Evolutionary conservation across 768 basidiomycete species (phyloP).

Genomic region (Suillus luteus): DNA sequence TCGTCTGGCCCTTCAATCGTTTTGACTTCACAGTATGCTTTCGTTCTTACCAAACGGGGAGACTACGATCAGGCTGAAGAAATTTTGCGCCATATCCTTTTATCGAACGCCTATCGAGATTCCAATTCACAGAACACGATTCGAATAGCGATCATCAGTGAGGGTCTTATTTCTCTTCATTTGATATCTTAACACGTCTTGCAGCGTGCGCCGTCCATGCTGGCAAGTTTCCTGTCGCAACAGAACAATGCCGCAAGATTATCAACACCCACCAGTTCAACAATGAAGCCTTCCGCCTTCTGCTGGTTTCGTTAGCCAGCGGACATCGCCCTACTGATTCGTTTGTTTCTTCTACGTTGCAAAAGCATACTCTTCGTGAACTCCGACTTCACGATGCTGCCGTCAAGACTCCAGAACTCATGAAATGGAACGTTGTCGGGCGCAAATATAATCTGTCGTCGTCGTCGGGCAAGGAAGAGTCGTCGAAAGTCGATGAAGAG

Average conservation of each 20-base stretch:
- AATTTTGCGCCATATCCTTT: constrained; percentile 69
- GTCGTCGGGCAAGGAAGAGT: constrained; percentile 38
- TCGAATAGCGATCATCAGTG: constrained; percentile 76
- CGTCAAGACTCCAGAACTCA: constrained; percentile 57
- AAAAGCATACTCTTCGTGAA: constrained; percentile 85
- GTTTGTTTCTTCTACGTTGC: constrained; percentile 75
- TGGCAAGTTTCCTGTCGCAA: constrained; percentile 55
- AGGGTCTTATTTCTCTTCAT: constrained; percentile 23
- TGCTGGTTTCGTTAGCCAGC: constrained; percentile 71
- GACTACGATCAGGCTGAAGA: constrained; percentile 73
- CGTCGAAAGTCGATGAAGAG: constrained; percentile 34
- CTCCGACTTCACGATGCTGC: constrained; percentile 69
- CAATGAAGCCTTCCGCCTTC: constrained; percentile 80
- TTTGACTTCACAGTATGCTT: constrained; percentile 59
- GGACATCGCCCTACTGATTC: constrained; percentile 72
- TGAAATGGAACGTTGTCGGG: constrained; percentile 62
- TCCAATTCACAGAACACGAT: constrained; percentile 68
- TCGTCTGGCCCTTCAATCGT: constrained; percentile 10
- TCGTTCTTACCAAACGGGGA: constrained; percentile 62
- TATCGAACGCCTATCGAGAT: constrained; percentile 73
- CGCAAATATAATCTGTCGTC: constrained; percentile 56
- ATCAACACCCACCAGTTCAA: constrained; percentile 81
- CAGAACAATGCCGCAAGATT: constrained; percentile 78
- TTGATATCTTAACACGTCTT: neutral
- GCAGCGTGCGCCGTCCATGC: constrained; percentile 74